Base-by-base conservation (phyloP, 345 rosid genomes). In the Aquilaria yunnanensis region DNA sequence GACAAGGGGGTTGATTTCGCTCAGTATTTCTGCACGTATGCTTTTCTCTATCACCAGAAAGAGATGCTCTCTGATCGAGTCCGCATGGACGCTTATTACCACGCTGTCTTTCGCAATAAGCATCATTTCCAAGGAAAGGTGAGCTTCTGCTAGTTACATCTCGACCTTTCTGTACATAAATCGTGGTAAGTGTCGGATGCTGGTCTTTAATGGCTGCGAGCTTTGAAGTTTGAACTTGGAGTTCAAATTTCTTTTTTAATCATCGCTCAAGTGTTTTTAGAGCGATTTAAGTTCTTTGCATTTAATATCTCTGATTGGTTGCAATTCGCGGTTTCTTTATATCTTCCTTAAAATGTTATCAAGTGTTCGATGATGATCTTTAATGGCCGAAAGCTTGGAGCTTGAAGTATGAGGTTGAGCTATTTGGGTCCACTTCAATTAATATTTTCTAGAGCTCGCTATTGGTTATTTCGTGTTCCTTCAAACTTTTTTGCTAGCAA, bases 1-100 rank as follows among this genome's bases (percentile, higher is more conserved):
- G 99, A 94, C 83, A 94, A 88, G 71, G 96, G 75, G 51, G 96
- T 83, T 10, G 99, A 94, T 74, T 94, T 73, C 74, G 96, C 95
- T 2, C 65, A 94, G 5, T 94, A 94, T 70, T 94, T 90, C 76
- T 90, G 99, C 73, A 85, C 95, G 2, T 90, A 90, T 71, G 77
- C 96, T 12, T 90, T 77, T 59, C 90, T 94, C 48, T 90, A 83
- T 76, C 99, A 94, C 85, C 99, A 94, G 81, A 90, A 94, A 56
- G 97, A 94, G 66, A 94, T 94, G 99, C 97, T 94, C 70, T 86
- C 86, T 51, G 99, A 94, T 74, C 84, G 92, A 66, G 96, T 94
- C 46, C 97, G 99, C 75, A 94, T 94, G 97, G 95, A 94, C 75
- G 96, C 99, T 14, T 94, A 94, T 74, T 86, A 37, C 79, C 79